Base-by-base conservation (phyloP, 1,284 basidiomycete genomes). In the Leccinum fallax region DNA sequence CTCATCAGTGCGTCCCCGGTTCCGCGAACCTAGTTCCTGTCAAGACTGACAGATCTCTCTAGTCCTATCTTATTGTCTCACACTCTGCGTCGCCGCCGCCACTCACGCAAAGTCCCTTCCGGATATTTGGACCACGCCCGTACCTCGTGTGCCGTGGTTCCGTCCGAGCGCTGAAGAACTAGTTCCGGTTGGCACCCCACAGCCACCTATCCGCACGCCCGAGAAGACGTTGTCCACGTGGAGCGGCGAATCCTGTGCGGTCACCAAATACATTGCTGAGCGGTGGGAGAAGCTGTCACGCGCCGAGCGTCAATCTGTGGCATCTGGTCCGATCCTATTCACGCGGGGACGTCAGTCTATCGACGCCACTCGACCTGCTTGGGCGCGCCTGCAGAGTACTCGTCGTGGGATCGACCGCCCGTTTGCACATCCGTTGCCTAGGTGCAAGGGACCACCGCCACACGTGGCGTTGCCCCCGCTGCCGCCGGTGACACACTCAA, bases 101-200 rank as follows among this genome's bases (percentile, higher is more conserved):
- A 70, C 77, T 3, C 87, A 89, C 64, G 69, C 75, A 43, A 66
- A 64, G 53, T 63, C 66, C 21, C 71, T 81, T 63, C 78, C 80
- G 5, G 73, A 76, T 34, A 75, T 90, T 58, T 89, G 86, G 86
- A 73, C 61, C 24, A 75, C 75, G 36, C 79, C 81, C 3, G 71
- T 89, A 46, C 81, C 82, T 63, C 68, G 72, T 10, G 76, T 88
- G 26, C 77, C 80, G n/a, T 89, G 88, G 88, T 89, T 87, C 69
- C 67, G 68, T 24, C 60, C 64, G n/a, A 59, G 48, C 48, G 21
- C 21, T 15, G 46, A 62, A 10, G 26, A 24, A 24, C 59, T 26
- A 2, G 43, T 55, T 38, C 61, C 65, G 13, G 60, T 65, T 13
- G 10, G 38, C 53, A 56, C 56, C 38, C 26, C 58, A 46, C 52